Conservation (phyloP, 306 rosid species). For the Carpinus fangiana region DNA sequence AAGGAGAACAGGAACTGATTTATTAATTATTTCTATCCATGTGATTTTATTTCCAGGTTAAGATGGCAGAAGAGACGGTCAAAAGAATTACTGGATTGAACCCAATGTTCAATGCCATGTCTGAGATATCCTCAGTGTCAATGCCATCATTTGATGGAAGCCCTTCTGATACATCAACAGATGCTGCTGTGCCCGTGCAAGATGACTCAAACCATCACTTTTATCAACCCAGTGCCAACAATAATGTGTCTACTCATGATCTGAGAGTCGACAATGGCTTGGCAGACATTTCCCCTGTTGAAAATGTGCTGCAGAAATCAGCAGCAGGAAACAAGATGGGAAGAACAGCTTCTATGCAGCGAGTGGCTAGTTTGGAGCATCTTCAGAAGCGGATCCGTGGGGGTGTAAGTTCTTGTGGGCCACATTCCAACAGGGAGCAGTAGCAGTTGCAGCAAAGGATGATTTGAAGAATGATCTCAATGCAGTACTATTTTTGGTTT, state of each 20-base stretch:
- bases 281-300: conserved; percentile 48
- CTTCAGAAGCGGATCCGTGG: conserved; percentile 87
- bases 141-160: conserved; percentile 63
- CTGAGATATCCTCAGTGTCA: conserved; percentile 58
- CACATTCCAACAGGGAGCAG: conserved; percentile 48
- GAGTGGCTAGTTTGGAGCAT: conserved; percentile 97
- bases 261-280: conserved; percentile 39
- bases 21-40: conserved; percentile 21
- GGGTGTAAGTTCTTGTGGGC: conserved; percentile 35
- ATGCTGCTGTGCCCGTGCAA: conserved; percentile 61
- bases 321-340: conserved; percentile 55
- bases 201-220: conserved; percentile 56
- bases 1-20: conserved; percentile 9
- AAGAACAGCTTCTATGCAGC: conserved; percentile 53
- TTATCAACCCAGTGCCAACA: conserved; percentile 45
- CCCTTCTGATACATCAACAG: conserved; percentile 77
- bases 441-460: conserved; percentile 31
- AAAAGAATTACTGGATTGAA: conserved; percentile 68
- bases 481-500: conserved; percentile 23
- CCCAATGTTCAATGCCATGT: conserved; percentile 51
- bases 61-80: conserved; percentile 84
- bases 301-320: conserved; percentile 46
- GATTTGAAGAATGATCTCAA: conserved; percentile 17
- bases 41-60: conserved; percentile 51
- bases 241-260: conserved; percentile 41